Conservation (phyloP, 192 early-diverging fungal species). For the Coemansia sp. region DNA sequence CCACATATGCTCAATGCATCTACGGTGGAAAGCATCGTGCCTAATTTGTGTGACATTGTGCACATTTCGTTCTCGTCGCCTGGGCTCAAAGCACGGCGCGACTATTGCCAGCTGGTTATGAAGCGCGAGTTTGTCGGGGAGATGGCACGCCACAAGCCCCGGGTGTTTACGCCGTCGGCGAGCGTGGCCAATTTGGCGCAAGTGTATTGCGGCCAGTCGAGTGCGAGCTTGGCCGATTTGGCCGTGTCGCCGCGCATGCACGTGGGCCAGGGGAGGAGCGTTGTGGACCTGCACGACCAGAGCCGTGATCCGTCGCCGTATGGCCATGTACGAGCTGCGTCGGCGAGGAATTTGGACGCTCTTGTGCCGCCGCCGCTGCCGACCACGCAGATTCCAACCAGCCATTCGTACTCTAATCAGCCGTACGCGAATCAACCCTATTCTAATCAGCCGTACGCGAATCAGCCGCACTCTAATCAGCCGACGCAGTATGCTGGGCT, state of each 20-base stretch:
- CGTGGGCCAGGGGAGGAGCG: slow-evolving; percentile 1
- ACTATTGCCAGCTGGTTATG: slow-evolving; percentile 47
- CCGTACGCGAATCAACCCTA: background rate
- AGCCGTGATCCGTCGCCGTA: background rate
- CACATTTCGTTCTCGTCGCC: slow-evolving; percentile 22
- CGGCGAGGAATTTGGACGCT: background rate
- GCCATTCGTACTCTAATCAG: background rate
- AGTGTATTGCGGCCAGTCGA: slow-evolving; percentile 27
- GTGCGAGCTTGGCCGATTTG: slow-evolving; percentile 4
- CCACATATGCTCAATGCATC: slow-evolving; percentile 20
- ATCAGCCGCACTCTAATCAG: background rate
- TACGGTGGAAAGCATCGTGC: slow-evolving; percentile 30
- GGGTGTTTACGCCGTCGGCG: slow-evolving; percentile 44
- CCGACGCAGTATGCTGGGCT: slow-evolving; percentile 21
- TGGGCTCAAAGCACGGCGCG: slow-evolving; percentile 33
- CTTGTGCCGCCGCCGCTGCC: background rate
- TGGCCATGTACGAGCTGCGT: background rate
- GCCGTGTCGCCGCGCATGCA: background rate
- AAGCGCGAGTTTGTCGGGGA: slow-evolving; percentile 44
- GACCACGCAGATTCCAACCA: background rate
- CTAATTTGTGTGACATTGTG: slow-evolving; percentile 30
- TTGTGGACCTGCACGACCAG: slow-evolving; percentile 8
- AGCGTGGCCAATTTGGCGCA: slow-evolving; percentile 44
- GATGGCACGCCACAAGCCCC: slow-evolving; percentile 17
- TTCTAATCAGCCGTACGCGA: background rate